phyloP scores from a whole-genome alignment of 441 rosid species.

The Pelargonium citronellum region DNA sequence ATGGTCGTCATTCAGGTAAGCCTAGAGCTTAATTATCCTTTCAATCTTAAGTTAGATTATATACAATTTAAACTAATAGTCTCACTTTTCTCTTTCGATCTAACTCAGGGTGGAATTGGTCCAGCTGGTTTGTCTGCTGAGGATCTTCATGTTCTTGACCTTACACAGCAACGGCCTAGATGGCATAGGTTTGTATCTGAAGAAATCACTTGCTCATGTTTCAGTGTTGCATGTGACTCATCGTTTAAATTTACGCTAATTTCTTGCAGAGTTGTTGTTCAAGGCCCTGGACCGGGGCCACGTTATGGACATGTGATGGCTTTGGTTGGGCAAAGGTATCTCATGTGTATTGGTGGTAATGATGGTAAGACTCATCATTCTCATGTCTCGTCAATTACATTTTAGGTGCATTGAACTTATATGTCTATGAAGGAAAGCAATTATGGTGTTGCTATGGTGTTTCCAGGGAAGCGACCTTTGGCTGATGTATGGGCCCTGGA shows the following conservation, averaged over 20 bases:
- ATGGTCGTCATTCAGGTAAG: conserved; percentile 98
- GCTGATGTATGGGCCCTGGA: conserved; percentile 99
- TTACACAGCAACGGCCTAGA: conserved; percentile 84
- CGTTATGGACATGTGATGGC: conserved; percentile 99
- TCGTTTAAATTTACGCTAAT: conserved; percentile 23
- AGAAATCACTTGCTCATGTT: conserved; percentile 14
- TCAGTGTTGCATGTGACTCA: conserved; percentile 11
- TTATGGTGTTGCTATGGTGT: neutral
- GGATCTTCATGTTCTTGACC: conserved; percentile 99
- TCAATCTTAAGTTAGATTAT: conserved; percentile 10
- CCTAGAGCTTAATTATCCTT: conserved; percentile 4
- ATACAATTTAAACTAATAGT: conserved; percentile 12
- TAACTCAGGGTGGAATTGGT: conserved; percentile 89
- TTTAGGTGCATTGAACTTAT: conserved; percentile 13
- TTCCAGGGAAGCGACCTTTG: conserved; percentile 85
- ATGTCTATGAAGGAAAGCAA: neutral
- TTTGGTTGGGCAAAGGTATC: conserved; percentile 97
- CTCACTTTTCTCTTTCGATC: conserved; percentile 22
- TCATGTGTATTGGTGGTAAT: conserved; percentile 90
- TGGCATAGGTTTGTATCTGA: conserved; percentile 76
- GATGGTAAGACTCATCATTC: conserved; percentile 42
- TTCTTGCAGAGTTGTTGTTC: conserved; percentile 83
- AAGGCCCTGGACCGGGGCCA: conserved; percentile 99
- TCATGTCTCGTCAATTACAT: conserved; percentile 9
- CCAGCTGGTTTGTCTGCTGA: conserved; percentile 98